Evolutionary conservation across 192 early-diverging fungal species (phyloP).

Genomic region (Coemansia sp.): DNA sequence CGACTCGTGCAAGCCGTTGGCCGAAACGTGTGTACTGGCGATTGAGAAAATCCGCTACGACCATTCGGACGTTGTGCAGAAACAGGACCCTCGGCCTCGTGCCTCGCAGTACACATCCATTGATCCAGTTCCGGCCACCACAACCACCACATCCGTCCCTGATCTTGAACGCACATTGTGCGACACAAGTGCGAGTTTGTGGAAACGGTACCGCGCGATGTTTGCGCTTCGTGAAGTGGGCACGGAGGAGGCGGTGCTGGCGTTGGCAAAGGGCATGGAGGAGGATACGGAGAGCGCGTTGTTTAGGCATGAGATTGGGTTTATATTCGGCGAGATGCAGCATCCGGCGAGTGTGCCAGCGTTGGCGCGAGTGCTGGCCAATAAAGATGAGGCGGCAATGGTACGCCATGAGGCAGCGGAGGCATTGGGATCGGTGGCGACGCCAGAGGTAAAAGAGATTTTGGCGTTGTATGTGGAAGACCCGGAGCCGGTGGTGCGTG

Average conservation of each 20-base stretch:
- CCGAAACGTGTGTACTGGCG: conserved; percentile 89
- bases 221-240: conserved; percentile 90
- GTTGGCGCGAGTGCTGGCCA: conserved; percentile 72
- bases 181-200: conserved; percentile 71
- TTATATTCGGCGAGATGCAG: conserved; percentile 97
- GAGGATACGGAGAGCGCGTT: conserved; percentile 70
- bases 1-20: conserved; percentile 67
- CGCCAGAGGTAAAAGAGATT: conserved; percentile 74
- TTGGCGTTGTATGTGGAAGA: conserved; percentile 74
- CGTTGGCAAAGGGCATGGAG: conserved; percentile 80
- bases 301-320: conserved; percentile 94
- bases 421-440: conserved; percentile 93
- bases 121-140: conserved; percentile 87
- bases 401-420: conserved; percentile 97
- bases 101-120: conserved; percentile 70
- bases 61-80: conserved; percentile 37
- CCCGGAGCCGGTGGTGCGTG: conserved; percentile 79
- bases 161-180: conserved; percentile 68
- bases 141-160: conserved; percentile 58
- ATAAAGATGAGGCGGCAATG: conserved; percentile 80
- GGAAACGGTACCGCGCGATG: conserved; percentile 93
- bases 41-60: conserved; percentile 84
- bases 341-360: conserved; percentile 85
- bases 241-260: conserved; percentile 75
- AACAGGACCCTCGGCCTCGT: conserved; percentile 20